phyloP scores from a whole-genome alignment of 2,329 filamentous ascomycete genomes.

The Fusarium hainanense region DNA sequence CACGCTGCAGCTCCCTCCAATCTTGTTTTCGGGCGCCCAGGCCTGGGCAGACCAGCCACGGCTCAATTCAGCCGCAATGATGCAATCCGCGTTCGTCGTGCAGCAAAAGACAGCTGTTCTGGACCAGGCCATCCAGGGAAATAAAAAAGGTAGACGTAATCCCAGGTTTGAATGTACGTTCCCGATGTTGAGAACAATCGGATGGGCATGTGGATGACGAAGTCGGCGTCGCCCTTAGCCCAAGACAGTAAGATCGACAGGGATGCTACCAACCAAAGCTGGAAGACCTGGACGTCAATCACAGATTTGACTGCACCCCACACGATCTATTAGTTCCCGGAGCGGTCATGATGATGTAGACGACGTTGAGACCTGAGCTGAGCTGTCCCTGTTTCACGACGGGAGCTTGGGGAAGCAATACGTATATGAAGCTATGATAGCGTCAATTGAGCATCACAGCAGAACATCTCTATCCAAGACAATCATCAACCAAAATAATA shows the following conservation, averaged over 20 bases:
- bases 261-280: slow-evolving; percentile 9
- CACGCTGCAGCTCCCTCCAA: background rate
- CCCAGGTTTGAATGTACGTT: slow-evolving; percentile 12
- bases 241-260: slow-evolving; percentile 19
- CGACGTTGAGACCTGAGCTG: slow-evolving; percentile 2
- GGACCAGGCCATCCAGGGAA: background rate
- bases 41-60: slow-evolving; percentile 1
- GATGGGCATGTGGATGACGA: slow-evolving; percentile 28
- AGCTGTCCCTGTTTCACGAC: slow-evolving; percentile 9
- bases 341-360: slow-evolving; percentile 37
- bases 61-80: slow-evolving; percentile 16
- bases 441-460: background rate
- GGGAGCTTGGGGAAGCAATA: background rate
- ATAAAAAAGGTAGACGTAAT: slow-evolving; percentile 7
- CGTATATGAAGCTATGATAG: slow-evolving; percentile 23
- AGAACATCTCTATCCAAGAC: background rate
- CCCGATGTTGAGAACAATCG: background rate
- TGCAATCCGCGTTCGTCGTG: slow-evolving; percentile 13
- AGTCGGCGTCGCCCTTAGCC: slow-evolving; percentile 23
- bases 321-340: slow-evolving; percentile 25
- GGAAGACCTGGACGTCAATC: slow-evolving; percentile 15
- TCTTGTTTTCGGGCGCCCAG: slow-evolving; percentile 9
- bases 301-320: slow-evolving; percentile 18
- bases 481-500: background rate
- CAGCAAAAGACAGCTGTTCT: background rate